Evolutionary conservation across 139 green algal genomes (phyloP).

Genomic region (Picochlorum sp.): DNA sequence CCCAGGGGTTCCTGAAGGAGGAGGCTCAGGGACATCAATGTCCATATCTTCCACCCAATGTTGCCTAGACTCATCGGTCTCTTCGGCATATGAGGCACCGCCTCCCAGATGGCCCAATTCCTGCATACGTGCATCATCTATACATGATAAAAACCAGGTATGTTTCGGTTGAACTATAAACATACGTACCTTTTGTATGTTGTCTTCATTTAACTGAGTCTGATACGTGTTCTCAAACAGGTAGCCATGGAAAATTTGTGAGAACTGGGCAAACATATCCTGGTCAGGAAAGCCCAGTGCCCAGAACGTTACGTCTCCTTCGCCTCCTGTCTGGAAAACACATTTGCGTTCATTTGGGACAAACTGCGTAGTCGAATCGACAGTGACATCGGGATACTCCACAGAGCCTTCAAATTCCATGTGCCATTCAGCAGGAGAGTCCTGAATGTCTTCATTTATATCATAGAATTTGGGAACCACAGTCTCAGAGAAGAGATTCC

Average conservation of each 20-base stretch:
- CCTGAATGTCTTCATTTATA: constrained; percentile 47
- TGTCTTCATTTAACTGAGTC: constrained; percentile 41
- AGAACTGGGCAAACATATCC: constrained; percentile 36
- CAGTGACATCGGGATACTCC: constrained; percentile 1
- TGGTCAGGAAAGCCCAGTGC: constrained; percentile 45
- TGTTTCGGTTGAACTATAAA: constrained; percentile 19
- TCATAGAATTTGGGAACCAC: constrained; percentile 54
- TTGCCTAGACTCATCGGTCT: constrained; percentile 32
- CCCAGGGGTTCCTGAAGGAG: constrained; percentile 23
- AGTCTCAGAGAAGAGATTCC: constrained; percentile 41
- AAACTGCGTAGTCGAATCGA: constrained; percentile 34
- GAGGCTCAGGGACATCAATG: constrained; percentile 4
- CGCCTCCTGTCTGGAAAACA: constrained; percentile 43
- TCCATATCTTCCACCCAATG: constrained; percentile 46
- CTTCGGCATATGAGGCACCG: not conserved
- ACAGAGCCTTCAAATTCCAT: constrained; percentile 36
- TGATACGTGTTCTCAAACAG: constrained; percentile 83
- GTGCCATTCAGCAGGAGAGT: constrained; percentile 28
- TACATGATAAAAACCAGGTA: not conserved
- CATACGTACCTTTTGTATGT: constrained; percentile 38
- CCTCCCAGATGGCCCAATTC: not conserved
- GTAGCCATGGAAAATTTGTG: constrained; percentile 39
- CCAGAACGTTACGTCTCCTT: constrained; percentile 28
- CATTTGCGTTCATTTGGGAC: constrained; percentile 11
- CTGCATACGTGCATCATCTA: constrained; percentile 6